These are phyloP conservation scores for Pyrus communis DNA, from an alignment of 306 rosid species.

Conservation along the genomic window DNA sequence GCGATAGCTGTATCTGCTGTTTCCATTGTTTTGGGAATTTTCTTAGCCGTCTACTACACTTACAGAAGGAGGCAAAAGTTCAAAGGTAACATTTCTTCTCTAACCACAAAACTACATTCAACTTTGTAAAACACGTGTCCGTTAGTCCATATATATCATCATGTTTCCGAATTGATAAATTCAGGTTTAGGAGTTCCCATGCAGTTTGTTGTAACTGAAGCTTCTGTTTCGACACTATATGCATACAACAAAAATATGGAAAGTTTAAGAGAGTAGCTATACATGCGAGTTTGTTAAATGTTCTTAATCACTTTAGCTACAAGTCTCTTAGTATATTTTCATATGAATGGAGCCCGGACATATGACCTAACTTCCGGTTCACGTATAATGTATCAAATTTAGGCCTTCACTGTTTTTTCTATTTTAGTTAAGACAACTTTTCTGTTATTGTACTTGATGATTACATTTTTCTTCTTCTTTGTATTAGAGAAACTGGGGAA, in stretches of 20 bases:
- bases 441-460: neutral
- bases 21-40: neutral
- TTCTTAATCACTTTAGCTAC: neutral
- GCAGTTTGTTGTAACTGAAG: neutral
- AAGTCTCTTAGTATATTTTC: neutral
- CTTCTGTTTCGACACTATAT: neutral
- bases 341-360: neutral
- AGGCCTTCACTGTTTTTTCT: neutral
- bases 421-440: neutral
- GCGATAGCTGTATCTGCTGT: neutral
- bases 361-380: neutral
- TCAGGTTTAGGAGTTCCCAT: neutral
- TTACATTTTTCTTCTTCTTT: neutral
- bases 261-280: neutral
- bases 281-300: neutral
- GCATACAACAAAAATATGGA: neutral
- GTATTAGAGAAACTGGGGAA: neutral
- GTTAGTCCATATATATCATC: neutral
- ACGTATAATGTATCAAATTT: neutral
- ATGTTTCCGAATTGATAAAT: neutral
- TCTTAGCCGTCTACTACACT: conserved; percentile 8
- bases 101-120: too few relatives aligned
- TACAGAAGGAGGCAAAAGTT: neutral
- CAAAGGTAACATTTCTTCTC: conserved; percentile 10
- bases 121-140: neutral